Percentiles rank a stretch among this genome's conserved stretches.
phyloP scores from a whole-genome alignment of 2,329 filamentous ascomycete species.

The Fusarium vanettenii region DNA sequence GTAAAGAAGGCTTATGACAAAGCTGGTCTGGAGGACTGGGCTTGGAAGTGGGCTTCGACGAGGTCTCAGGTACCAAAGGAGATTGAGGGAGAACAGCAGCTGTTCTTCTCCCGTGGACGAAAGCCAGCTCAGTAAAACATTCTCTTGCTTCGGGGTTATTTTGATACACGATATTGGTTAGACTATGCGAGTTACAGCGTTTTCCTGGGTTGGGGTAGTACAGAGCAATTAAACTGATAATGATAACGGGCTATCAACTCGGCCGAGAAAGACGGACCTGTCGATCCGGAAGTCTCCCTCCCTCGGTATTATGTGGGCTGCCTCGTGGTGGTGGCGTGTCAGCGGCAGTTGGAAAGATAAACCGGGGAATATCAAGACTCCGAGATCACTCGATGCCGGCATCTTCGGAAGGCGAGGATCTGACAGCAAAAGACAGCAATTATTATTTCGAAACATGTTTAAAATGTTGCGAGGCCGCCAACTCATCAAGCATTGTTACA shows the following conservation, averaged over 20 bases:
- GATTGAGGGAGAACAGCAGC: slow-evolving; percentile 39
- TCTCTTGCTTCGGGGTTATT: neutral
- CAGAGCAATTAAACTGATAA: neutral
- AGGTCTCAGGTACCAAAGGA: slow-evolving; percentile 37
- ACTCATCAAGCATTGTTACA: neutral
- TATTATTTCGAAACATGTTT: neutral
- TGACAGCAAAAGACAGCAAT: no score
- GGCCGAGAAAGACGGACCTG: slow-evolving; percentile 32
- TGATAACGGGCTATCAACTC: slow-evolving; percentile 12
- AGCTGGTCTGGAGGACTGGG: slow-evolving; percentile 39
- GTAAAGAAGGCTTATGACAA: slow-evolving; percentile 34
- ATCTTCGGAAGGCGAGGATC: neutral
- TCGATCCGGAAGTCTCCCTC: slow-evolving; percentile 7
- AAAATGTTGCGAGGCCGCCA: neutral
- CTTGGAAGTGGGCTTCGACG: slow-evolving; percentile 40
- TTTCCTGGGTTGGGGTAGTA: slow-evolving; percentile 1
- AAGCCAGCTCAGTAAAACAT: slow-evolving; percentile 1
- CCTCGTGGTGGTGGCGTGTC: neutral
- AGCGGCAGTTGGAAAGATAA: neutral
- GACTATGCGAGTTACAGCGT: neutral
- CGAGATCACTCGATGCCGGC: neutral
- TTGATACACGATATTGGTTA: neutral
- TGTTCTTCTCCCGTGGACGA: slow-evolving; percentile 42
- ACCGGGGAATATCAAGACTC: neutral
- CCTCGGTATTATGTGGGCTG: neutral